Percentiles rank a stretch among this genome's conserved stretches.
Evolutionary conservation across 495 filamentous ascomycete species (phyloP).

Genomic region (Penicillium simplicissimum): DNA sequence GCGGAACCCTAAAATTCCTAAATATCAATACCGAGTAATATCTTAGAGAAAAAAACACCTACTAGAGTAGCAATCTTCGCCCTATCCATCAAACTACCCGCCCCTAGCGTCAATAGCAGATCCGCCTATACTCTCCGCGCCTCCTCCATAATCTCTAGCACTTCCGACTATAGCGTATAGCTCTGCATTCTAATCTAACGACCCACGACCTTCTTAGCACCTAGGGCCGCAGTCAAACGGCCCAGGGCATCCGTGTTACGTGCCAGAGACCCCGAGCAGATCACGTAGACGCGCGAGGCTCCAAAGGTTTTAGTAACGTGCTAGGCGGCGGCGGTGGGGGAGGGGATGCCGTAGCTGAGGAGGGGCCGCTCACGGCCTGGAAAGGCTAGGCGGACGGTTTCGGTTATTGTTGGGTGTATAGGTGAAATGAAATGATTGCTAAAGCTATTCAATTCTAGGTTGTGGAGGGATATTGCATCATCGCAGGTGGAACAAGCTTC

Average conservation of each 20-base stretch:
- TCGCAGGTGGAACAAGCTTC: conserved; percentile 7
- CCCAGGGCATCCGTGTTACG: conserved; percentile 53
- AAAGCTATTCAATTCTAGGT: background rate
- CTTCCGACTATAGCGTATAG: conserved; percentile 61
- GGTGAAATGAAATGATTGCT: background rate
- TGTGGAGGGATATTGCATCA: conserved; percentile 7
- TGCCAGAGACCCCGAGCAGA: conserved; percentile 59
- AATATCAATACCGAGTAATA: too few species aligned
- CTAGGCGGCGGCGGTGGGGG: conserved; percentile 48
- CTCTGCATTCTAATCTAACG: conserved; percentile 57
- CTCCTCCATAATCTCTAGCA: conserved; percentile 55
- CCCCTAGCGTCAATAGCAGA: conserved; percentile 61
- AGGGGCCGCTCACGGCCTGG: conserved; percentile 37
- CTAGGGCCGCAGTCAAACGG: conserved; percentile 45
- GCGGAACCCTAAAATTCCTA: too few species aligned
- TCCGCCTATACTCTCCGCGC: conserved; percentile 50
- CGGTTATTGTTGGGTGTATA: conserved; percentile 19
- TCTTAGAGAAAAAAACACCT: conserved; percentile 15
- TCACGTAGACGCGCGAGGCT: conserved; percentile 57
- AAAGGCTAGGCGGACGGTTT: conserved; percentile 45
- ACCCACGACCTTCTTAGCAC: conserved; percentile 48
- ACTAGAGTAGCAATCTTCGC: conserved; percentile 61
- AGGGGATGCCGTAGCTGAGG: conserved; percentile 55
- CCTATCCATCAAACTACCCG: conserved; percentile 60
- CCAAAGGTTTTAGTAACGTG: conserved; percentile 54